Conservation (phyloP, 2,329 filamentous ascomycete genomes). For the Clonostachys chloroleuca region DNA sequence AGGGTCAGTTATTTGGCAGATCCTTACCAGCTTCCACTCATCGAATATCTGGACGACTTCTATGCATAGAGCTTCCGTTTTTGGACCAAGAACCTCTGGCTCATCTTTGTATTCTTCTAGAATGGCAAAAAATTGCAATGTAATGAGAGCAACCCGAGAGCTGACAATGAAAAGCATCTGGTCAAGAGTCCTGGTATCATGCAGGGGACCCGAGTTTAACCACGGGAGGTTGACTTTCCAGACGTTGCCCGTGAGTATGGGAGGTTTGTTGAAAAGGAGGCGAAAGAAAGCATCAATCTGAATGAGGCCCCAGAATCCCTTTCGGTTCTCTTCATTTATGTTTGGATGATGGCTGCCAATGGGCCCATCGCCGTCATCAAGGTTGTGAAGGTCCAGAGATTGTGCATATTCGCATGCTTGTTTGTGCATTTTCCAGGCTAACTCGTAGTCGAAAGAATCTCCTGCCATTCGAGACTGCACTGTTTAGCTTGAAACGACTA, state of each 20-base stretch:
- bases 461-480: conserved; percentile 13
- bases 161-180: conserved; percentile 14
- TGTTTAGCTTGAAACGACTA: not conserved
- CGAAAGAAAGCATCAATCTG: conserved; percentile 23
- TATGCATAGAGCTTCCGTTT: conserved; percentile 16
- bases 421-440: conserved; percentile 21
- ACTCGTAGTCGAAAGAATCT: conserved; percentile 22
- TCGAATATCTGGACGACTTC: conserved; percentile 16
- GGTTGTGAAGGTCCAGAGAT: conserved; percentile 18
- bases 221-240: conserved; percentile 25
- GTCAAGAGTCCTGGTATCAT: not conserved
- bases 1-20: not conserved
- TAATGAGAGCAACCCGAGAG: conserved; percentile 17
- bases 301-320: conserved; percentile 23
- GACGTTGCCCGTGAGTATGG: conserved; percentile 13
- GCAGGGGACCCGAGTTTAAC: conserved; percentile 12
- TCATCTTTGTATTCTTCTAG: conserved; percentile 12
- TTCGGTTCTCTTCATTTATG: conserved; percentile 13
- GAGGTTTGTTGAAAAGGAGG: conserved; percentile 19
- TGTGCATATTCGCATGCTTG: conserved; percentile 20
- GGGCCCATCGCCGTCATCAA: conserved; percentile 15
- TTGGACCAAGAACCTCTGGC: conserved; percentile 11
- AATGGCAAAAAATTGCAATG: conserved; percentile 20
- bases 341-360: conserved; percentile 3
- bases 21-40: conserved; percentile 17